phyloP scores from a whole-genome alignment of 306 rosid genomes.

The Castanea crenata region DNA sequence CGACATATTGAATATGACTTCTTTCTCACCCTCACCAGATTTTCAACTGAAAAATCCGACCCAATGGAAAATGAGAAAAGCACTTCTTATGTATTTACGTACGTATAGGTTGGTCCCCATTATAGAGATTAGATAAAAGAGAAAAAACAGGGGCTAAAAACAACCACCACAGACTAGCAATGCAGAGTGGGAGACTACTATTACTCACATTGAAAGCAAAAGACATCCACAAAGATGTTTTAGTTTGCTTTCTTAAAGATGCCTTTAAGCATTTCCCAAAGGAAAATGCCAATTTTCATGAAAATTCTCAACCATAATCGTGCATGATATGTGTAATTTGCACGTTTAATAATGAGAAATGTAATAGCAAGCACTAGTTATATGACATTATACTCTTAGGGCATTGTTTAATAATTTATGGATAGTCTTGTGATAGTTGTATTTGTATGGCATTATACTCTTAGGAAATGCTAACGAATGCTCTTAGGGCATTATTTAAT shows the following conservation, averaged over 20 bases:
- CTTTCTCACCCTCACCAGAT: neutral
- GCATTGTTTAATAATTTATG: no score
- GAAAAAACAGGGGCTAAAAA: neutral
- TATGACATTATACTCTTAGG: no score
- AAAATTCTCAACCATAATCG: neutral
- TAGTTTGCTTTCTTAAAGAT: conserved; percentile 23
- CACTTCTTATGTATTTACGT: neutral
- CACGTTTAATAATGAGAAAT: neutral
- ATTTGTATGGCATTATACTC: no score
- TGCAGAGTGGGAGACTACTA: conserved; percentile 1
- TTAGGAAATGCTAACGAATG: no score
- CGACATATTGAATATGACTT: neutral
- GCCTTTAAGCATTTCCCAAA: neutral
- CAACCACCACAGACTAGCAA: neutral
- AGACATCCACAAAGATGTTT: conserved; percentile 7
- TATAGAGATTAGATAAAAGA: neutral
- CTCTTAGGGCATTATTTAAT: no score
- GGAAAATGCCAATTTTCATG: conserved; percentile 1
- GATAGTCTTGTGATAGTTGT: no score
- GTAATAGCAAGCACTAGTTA: neutral
- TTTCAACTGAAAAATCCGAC: neutral
- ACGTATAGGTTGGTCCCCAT: neutral
- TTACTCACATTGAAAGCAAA: neutral
- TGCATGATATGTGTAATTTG: neutral
- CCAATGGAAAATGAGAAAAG: neutral